Percentiles rank a stretch among this genome's conserved stretches.
Evolutionary conservation across 2,329 filamentous ascomycete genomes (phyloP).

Genomic region (Helotiales sp.): DNA sequence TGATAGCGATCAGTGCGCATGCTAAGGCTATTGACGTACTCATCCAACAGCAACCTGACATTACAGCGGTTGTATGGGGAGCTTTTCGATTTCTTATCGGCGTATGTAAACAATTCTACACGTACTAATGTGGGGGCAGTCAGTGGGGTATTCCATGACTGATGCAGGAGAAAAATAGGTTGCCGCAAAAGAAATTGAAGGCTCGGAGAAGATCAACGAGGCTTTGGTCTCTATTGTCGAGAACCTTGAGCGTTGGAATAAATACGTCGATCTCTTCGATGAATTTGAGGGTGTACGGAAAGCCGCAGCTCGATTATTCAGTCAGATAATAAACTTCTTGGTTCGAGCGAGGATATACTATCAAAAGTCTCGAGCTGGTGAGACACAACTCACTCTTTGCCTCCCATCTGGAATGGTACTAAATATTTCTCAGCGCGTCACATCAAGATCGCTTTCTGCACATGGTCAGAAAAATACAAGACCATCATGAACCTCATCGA

Average conservation of each 20-base stretch:
- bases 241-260: background rate
- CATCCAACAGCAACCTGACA: slow-evolving; percentile 14
- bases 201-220: background rate
- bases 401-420: background rate
- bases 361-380: background rate
- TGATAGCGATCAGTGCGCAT: background rate
- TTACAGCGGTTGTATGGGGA: slow-evolving; percentile 12
- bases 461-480: background rate
- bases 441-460: background rate
- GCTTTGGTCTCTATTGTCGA: background rate
- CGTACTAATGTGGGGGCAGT: background rate
- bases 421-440: background rate
- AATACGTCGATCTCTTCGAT: slow-evolving; percentile 2
- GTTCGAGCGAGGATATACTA: background rate
- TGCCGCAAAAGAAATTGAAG: background rate
- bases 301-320: background rate
- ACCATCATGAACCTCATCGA: background rate
- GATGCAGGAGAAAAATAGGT: background rate
- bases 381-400: background rate
- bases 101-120: background rate
- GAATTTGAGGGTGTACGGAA: background rate
- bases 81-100: slow-evolving; percentile 10
- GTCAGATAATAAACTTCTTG: slow-evolving; percentile 1
- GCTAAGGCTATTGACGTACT: slow-evolving; percentile 10
- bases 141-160: background rate